A percentile compares a stretch with the other conserved stretches of the same genome.
Evolutionary conservation across 129 eudicot genomes (phyloP).

Genomic region (Centaurea solstitialis): DNA sequence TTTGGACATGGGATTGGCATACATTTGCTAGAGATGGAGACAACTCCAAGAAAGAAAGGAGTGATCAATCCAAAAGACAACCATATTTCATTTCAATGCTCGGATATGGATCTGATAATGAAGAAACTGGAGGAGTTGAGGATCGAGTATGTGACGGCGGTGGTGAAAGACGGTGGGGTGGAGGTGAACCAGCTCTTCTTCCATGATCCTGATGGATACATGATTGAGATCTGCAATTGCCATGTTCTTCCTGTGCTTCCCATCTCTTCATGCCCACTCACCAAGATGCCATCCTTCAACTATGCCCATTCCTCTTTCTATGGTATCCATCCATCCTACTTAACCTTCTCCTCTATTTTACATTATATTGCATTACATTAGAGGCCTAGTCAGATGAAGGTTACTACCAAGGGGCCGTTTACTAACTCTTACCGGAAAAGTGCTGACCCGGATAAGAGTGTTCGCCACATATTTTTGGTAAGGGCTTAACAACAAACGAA

Average conservation of each 20-base stretch:
- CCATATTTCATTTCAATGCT: slow-evolving; percentile 78
- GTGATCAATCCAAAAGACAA: slow-evolving; percentile 79
- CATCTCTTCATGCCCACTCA: slow-evolving; percentile 54
- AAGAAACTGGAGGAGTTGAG: slow-evolving; percentile 48
- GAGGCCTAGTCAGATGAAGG: no score
- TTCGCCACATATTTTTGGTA: no score
- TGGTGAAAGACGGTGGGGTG: slow-evolving; percentile 67
- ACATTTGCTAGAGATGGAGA: slow-evolving; percentile 63
- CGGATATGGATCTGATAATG: slow-evolving; percentile 58
- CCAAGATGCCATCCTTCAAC: slow-evolving; percentile 23
- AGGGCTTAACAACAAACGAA: no score
- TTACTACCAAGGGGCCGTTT: no score
- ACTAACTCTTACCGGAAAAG: no score
- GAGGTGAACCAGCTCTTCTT: slow-evolving; percentile 77
- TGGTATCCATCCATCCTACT: not conserved
- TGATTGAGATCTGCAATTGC: slow-evolving; percentile 89
- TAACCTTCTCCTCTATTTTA: not conserved
- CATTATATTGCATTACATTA: no score
- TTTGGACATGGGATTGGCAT: slow-evolving; percentile 79
- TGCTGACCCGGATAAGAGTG: no score
- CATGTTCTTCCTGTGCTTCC: slow-evolving; percentile 71
- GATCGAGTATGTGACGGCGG: slow-evolving; percentile 55
- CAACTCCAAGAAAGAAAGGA: slow-evolving; percentile 38
- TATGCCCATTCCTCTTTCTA: slow-evolving; percentile 26
- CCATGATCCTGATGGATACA: slow-evolving; percentile 80